Conservation (phyloP, 176 grass and related monocot genomes). For the Zoysia pacifica region DNA sequence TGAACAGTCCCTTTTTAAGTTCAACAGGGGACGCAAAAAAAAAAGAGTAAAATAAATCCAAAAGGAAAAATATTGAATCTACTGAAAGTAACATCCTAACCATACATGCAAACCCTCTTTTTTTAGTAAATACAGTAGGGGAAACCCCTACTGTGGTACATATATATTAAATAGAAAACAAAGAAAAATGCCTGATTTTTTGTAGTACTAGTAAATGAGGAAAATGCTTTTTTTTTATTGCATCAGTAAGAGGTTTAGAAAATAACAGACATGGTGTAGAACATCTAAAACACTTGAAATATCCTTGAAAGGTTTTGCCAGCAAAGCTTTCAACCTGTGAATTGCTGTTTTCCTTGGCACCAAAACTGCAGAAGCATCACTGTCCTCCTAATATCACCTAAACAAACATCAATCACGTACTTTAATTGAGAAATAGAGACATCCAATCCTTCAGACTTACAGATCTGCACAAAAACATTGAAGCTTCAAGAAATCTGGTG, state of each 20-base stretch:
- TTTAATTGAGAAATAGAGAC: slow-evolving; percentile 56
- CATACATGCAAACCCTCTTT: not conserved
- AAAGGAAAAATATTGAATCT: slow-evolving; percentile 6
- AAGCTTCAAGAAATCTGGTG: slow-evolving; percentile 33
- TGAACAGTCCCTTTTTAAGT: slow-evolving; percentile 2
- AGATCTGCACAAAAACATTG: slow-evolving; percentile 59
- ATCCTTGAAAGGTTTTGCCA: not conserved
- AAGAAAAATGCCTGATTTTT: no score
- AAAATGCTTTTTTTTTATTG: not conserved
- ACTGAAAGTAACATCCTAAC: not conserved
- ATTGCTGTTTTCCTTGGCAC: slow-evolving; percentile 69
- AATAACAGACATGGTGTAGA: not conserved
- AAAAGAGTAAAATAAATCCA: not conserved
- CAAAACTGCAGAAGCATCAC: slow-evolving; percentile 92
- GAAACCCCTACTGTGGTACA: no score
- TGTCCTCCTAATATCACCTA: slow-evolving; percentile 79
- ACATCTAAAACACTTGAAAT: not conserved
- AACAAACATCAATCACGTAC: slow-evolving; percentile 61
- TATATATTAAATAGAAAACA: no score
- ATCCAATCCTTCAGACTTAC: slow-evolving; percentile 68
- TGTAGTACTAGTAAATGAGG: not conserved
- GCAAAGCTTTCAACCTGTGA: slow-evolving; percentile 47
- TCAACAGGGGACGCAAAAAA: slow-evolving; percentile 14
- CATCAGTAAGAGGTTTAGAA: slow-evolving; percentile 14
- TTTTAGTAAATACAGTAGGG: no score